These are phyloP conservation scores for Cucumis cinereus DNA, from an alignment of 306 rosid species.

Conservation along the genomic window DNA sequence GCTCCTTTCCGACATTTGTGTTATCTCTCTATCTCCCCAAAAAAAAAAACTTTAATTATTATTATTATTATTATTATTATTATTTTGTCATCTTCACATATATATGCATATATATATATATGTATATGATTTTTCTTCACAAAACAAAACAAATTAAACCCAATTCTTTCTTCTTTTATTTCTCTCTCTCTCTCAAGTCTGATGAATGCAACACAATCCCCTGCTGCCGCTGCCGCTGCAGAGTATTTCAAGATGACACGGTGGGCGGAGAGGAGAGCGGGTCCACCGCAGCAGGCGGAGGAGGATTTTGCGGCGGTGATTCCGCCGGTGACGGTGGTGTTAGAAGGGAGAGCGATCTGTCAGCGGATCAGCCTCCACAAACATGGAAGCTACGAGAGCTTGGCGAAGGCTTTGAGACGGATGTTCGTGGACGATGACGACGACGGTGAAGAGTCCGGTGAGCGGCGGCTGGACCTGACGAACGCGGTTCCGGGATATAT, in stretches of 20 bases:
- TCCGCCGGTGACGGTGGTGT: slow-evolving; percentile 72
- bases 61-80: too few relatives aligned
- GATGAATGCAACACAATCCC: slow-evolving; percentile 38
- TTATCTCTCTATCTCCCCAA: background rate
- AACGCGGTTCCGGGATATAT: slow-evolving; percentile 77
- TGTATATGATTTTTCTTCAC: slow-evolving; percentile 1
- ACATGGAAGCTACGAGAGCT: slow-evolving; percentile 62
- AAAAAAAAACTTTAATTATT: too few relatives aligned
- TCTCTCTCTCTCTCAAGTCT: slow-evolving; percentile 12
- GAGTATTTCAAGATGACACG: slow-evolving; percentile 34
- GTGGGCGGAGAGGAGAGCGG: slow-evolving; percentile 33
- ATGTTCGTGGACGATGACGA: slow-evolving; percentile 39
- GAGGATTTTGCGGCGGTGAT: slow-evolving; percentile 38
- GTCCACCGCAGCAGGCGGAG: background rate
- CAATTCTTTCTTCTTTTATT: too few relatives aligned
- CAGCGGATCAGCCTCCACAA: slow-evolving; percentile 78
- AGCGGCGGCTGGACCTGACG: slow-evolving; percentile 36
- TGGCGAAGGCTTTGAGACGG: slow-evolving; percentile 55
- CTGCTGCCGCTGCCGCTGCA: background rate
- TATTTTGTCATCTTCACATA: background rate
- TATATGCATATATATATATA: background rate
- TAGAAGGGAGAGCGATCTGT: slow-evolving; percentile 86
- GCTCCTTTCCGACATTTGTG: slow-evolving; percentile 44
- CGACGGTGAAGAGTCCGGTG: background rate
- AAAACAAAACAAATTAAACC: background rate